phyloP scores from a whole-genome alignment of 495 filamentous ascomycete species.

The Amniculicola lignicola region DNA sequence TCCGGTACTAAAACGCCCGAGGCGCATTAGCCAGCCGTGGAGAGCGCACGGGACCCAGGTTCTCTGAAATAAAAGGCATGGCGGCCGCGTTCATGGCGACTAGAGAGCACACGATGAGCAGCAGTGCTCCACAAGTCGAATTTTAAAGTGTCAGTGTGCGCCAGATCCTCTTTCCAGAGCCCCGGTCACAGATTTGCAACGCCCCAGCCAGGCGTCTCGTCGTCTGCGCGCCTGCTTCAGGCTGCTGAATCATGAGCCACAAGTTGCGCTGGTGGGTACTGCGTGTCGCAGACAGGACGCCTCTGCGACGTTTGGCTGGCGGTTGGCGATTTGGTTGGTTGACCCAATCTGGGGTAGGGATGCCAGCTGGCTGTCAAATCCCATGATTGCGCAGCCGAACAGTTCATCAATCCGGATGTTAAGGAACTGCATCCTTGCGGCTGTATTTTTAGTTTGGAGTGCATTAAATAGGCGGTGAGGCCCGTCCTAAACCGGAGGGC shows the following conservation, averaged over 20 bases:
- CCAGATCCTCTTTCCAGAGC: constrained; percentile 30
- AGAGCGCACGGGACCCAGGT: constrained; percentile 28
- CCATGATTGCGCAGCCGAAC: constrained; percentile 27
- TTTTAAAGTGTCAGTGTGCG: constrained; percentile 24
- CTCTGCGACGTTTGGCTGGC: constrained; percentile 28
- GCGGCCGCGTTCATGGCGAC: constrained; percentile 7
- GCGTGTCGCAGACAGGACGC: constrained; percentile 18
- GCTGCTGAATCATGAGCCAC: constrained; percentile 21
- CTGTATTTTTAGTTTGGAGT: constrained; percentile 33
- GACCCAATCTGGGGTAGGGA: constrained; percentile 29
- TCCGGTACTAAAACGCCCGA: constrained; percentile 32
- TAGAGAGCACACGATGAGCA: constrained; percentile 17
- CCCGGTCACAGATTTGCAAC: constrained; percentile 32
- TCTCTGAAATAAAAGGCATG: constrained; percentile 18
- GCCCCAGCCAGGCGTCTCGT: constrained; percentile 26
- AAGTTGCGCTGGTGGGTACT: constrained; percentile 1
- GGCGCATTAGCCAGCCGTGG: constrained; percentile 33
- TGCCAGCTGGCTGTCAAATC: constrained; percentile 29
- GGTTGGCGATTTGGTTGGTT: constrained; percentile 10
- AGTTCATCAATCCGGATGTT: constrained; percentile 30
- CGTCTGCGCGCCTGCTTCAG: neutral
- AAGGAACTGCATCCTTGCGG: constrained; percentile 27
- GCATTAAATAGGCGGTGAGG: constrained; percentile 35
- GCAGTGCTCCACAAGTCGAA: neutral
- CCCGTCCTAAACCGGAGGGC: constrained; percentile 6